A percentile compares a stretch with the other conserved stretches of the same genome.
Evolutionary conservation across 2,329 filamentous ascomycete genomes (phyloP).

Genomic region (Paecilomyces fulvus): DNA sequence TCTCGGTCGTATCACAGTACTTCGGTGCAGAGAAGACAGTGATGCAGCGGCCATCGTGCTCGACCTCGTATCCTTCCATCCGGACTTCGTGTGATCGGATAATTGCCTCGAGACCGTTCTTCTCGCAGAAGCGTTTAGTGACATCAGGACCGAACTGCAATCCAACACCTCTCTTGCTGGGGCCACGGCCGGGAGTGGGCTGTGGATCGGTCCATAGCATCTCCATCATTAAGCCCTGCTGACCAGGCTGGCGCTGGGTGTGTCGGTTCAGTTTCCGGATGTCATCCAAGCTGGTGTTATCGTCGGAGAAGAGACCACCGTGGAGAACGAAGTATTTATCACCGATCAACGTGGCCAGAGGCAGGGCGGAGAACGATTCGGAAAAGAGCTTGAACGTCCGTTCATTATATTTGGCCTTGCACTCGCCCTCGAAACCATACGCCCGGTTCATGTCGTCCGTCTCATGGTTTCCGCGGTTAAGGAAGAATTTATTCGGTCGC

Average conservation of each 20-base stretch:
- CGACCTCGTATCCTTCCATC: slow-evolving; percentile 98
- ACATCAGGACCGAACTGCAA: slow-evolving; percentile 96
- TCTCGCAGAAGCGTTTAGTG: slow-evolving; percentile 93
- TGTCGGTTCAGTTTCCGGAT: slow-evolving; percentile 89
- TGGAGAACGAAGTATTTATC: slow-evolving; percentile 87
- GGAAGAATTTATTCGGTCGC: slow-evolving; percentile 76
- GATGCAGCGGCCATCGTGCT: slow-evolving; percentile 92
- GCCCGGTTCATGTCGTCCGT: slow-evolving; percentile 99
- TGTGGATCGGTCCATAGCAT: slow-evolving; percentile 99
- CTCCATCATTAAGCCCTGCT: slow-evolving; percentile 97
- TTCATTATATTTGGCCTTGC: slow-evolving; percentile 96
- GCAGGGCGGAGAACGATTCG: slow-evolving; percentile 91
- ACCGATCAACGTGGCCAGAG: slow-evolving; percentile 84
- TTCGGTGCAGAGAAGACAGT: slow-evolving; percentile 97
- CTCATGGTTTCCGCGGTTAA: slow-evolving; percentile 97
- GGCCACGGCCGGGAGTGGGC: slow-evolving; percentile 71
- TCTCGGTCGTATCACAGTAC: slow-evolving; percentile 97
- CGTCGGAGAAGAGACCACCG: slow-evolving; percentile 88
- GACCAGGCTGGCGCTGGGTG: slow-evolving; percentile 83
- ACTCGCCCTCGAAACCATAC: slow-evolving; percentile 97
- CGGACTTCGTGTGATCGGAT: slow-evolving; percentile 96
- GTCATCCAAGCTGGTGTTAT: slow-evolving; percentile 84
- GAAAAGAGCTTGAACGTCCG: slow-evolving; percentile 95
- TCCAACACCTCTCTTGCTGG: slow-evolving; percentile 93
- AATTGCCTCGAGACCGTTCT: slow-evolving; percentile 86